phyloP scores from a whole-genome alignment of 371 early-diverging fungal species.

The Catenaria anguillulae region DNA sequence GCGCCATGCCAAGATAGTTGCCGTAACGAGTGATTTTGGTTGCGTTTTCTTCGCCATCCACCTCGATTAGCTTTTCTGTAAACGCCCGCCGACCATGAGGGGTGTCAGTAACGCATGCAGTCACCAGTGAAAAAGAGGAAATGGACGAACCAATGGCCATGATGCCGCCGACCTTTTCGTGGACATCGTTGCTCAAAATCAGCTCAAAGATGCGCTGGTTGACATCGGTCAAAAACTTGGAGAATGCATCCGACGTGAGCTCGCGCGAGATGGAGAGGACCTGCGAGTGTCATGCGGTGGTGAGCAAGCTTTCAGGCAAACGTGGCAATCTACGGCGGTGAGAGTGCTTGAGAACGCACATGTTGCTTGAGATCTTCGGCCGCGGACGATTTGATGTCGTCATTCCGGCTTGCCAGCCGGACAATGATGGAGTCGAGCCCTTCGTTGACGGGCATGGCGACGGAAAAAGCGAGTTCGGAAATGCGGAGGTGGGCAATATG shows the following conservation, averaged over 20 bases:
- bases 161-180: slow-evolving; percentile 59
- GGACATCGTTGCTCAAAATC: slow-evolving; percentile 44
- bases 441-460: background rate
- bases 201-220: slow-evolving; percentile 58
- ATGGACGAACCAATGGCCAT: slow-evolving; percentile 51
- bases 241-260: slow-evolving; percentile 45
- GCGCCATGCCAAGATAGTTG: slow-evolving; percentile 65
- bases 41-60: slow-evolving; percentile 75
- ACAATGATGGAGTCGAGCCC: background rate
- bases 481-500: too few relatives aligned
- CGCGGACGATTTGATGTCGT: background rate
- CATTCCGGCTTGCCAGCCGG: background rate
- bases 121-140: too few relatives aligned
- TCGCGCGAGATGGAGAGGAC: slow-evolving; percentile 45
- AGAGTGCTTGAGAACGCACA: background rate
- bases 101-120: too few relatives aligned
- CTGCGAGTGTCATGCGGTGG: too few relatives aligned
- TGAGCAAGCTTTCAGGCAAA: slow-evolving; percentile 26
- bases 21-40: slow-evolving; percentile 62
- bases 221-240: slow-evolving; percentile 54
- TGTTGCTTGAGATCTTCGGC: slow-evolving; percentile 2
- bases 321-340: too few relatives aligned
- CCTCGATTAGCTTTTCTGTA: slow-evolving; percentile 72
- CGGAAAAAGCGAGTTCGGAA: too few relatives aligned
- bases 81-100: too few relatives aligned